Percentiles rank a stretch among this genome's conserved stretches.
Evolutionary conservation across 352 stramenopile species (phyloP).

Genomic region (Aphanomyces astaci): DNA sequence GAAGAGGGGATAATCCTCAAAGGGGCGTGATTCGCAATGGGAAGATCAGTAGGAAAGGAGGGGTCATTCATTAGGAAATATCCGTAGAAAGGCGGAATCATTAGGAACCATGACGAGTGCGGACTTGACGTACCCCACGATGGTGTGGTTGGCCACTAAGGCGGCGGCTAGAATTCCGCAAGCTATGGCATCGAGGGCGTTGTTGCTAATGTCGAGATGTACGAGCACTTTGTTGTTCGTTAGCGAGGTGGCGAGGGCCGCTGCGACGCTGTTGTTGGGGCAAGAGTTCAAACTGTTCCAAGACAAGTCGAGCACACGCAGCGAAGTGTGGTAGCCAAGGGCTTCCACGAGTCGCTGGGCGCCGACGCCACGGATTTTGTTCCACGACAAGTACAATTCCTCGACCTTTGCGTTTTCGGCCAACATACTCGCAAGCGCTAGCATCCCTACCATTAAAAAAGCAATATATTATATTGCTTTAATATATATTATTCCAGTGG

Average conservation of each 20-base stretch:
- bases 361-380: conserved; percentile 56
- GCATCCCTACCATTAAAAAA: conserved; percentile 34
- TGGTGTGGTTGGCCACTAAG: conserved; percentile 61
- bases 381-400: conserved; percentile 70
- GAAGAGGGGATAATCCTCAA: too few species aligned
- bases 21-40: too few species aligned
- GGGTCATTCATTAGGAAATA: too few species aligned
- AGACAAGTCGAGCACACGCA: conserved; percentile 62
- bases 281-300: conserved; percentile 68
- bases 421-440: conserved; percentile 58
- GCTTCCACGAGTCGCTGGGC: conserved; percentile 65
- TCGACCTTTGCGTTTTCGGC: conserved; percentile 70
- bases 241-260: conserved; percentile 48
- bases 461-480: too few species aligned
- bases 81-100: too few species aligned
- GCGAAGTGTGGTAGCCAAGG: conserved; percentile 60
- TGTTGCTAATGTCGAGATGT: conserved; percentile 67
- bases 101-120: too few species aligned
- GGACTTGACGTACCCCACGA: conserved; percentile 36
- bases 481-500: too few species aligned
- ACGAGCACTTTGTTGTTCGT: conserved; percentile 69
- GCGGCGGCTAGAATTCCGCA: conserved; percentile 50
- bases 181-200: conserved; percentile 53
- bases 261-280: conserved; percentile 34
- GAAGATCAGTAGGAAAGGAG: too few species aligned